A percentile compares a stretch with the other conserved stretches of the same genome.
These are phyloP conservation scores for Coffea canephora DNA, from an alignment of 257 asterid species.

Conservation along the genomic window DNA sequence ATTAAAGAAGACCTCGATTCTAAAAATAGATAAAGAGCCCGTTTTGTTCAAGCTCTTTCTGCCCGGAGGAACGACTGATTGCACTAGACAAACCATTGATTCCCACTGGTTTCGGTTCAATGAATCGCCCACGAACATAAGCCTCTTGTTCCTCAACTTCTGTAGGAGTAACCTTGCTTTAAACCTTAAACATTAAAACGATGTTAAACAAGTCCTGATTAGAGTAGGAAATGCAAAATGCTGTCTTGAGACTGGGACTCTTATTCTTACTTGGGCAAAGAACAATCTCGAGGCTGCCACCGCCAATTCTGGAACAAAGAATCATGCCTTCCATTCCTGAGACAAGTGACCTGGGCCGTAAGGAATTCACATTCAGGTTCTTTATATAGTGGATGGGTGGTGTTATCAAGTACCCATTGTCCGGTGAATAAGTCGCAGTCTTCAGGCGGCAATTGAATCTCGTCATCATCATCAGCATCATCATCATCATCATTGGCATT, in stretches of 20 bases:
- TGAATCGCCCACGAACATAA: slow-evolving; percentile 87
- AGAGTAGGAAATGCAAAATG: background rate
- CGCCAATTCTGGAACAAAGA: slow-evolving; percentile 75
- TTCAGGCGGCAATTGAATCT: slow-evolving; percentile 51
- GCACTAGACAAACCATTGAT: slow-evolving; percentile 78
- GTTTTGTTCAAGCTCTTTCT: slow-evolving; percentile 67
- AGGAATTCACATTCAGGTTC: slow-evolving; percentile 70
- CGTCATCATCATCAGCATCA: slow-evolving; percentile 32
- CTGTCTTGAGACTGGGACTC: background rate
- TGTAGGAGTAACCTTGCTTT: slow-evolving; percentile 60
- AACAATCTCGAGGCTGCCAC: slow-evolving; percentile 88
- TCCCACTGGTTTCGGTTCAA: slow-evolving; percentile 87
- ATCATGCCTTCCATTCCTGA: slow-evolving; percentile 70
- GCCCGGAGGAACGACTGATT: slow-evolving; percentile 49
- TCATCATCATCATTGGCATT: slow-evolving; percentile 25
- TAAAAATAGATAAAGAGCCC: slow-evolving; percentile 72
- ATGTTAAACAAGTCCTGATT: background rate
- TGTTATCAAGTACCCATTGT: slow-evolving; percentile 67
- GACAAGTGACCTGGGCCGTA: slow-evolving; percentile 80
- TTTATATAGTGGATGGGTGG: slow-evolving; percentile 54
- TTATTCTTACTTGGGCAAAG: slow-evolving; percentile 62
- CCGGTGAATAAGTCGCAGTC: slow-evolving; percentile 72
- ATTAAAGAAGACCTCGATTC: slow-evolving; percentile 50
- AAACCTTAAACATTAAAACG: slow-evolving; percentile 40
- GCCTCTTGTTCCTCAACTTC: slow-evolving; percentile 80